phyloP scores from a whole-genome alignment of 495 filamentous ascomycete genomes.

The Neurospora sp. region DNA sequence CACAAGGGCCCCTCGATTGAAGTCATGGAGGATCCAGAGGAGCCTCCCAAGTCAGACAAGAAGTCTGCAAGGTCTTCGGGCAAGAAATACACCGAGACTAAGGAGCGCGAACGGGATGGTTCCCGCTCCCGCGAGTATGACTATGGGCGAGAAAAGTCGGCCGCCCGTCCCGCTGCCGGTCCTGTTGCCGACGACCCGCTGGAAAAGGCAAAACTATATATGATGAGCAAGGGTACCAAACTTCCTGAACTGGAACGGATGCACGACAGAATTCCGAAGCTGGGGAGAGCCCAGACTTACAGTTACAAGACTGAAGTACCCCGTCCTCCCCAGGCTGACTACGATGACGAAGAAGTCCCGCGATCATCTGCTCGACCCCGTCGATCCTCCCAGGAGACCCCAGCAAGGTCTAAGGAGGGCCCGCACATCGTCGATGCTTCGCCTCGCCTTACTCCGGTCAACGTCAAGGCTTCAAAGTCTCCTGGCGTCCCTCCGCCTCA shows the following conservation, averaged over 20 bases:
- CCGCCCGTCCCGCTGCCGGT: conserved; percentile 11
- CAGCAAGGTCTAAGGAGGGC: conserved; percentile 21
- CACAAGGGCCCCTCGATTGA: conserved; percentile 14
- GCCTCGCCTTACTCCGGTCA: conserved; percentile 11
- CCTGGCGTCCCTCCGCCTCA: not conserved
- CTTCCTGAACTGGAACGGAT: not conserved
- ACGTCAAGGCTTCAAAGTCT: conserved; percentile 21
- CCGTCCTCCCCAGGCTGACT: conserved; percentile 25
- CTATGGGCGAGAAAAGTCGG: conserved; percentile 19
- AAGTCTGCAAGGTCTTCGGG: conserved; percentile 27
- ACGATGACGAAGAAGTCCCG: conserved; percentile 15
- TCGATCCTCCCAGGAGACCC: conserved; percentile 31
- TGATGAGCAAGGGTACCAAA: not conserved
- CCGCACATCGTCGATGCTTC: conserved; percentile 19
- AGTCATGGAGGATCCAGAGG: conserved; percentile 19
- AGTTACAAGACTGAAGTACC: conserved; percentile 22
- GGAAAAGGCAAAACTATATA: not conserved
- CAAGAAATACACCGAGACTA: conserved; percentile 24
- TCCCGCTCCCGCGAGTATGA: conserved; percentile 18
- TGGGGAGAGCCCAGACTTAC: not conserved
- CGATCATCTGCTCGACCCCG: conserved; percentile 23
- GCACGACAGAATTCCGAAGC: not conserved
- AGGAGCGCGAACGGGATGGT: conserved; percentile 22
- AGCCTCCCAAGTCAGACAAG: conserved; percentile 25
- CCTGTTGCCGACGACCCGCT: not conserved